Base-by-base conservation (phyloP, 2,329 filamentous ascomycete genomes). In the Colletotrichum somersetense region DNA sequence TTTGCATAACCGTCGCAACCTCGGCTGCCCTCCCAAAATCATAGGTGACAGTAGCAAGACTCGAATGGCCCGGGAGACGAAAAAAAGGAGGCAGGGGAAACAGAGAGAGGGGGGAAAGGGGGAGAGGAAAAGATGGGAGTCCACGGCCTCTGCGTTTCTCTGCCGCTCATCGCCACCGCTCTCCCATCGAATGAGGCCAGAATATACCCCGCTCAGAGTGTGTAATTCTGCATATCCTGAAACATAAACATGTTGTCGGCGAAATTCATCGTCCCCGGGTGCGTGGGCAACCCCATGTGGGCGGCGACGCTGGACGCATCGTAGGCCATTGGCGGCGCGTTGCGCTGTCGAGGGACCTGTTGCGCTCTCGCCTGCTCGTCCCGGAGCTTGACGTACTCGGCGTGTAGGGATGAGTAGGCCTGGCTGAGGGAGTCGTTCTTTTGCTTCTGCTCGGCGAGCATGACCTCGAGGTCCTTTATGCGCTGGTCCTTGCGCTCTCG, bases 391-490 rank as follows among this genome's bases (percentile, higher is more conserved):
- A 83, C 72, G 76, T 83, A 84, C 74, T 86, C 83, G 62, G 79
- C 75, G 61, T 88, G 86, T 30, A 89, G 81, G n/a, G 79, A 77
- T 38, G 83, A 80, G 76, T 90, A 89, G 5, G 88, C 88, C 63
- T 85, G 83, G 73, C 85, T 85, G 65, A 91, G 85, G 44, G 84
- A 83, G 71, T 86, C 86, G 78, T 91, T 88, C 75, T 86, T 87
- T 33, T 87, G 84, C 73, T 86, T 85, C 62, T 89, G 81, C 23
- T 87, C 85, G 58, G 80, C 80, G 42, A 91, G 85, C 75, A 89
- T 85, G 46, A 83, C 78, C 78, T 91, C 89, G 26, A 92, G 85
- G 75, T 91, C 89, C 73, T 87, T 87, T 76, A 91, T 91, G 73
- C 90, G 87, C 78, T 91, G 89, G 77, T 92, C 77, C 66, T 78